A percentile compares a stretch with the other conserved stretches of the same genome.
Evolutionary conservation across 2,329 filamentous ascomycete genomes (phyloP).

Genomic region (Aspergillus ochraceus): DNA sequence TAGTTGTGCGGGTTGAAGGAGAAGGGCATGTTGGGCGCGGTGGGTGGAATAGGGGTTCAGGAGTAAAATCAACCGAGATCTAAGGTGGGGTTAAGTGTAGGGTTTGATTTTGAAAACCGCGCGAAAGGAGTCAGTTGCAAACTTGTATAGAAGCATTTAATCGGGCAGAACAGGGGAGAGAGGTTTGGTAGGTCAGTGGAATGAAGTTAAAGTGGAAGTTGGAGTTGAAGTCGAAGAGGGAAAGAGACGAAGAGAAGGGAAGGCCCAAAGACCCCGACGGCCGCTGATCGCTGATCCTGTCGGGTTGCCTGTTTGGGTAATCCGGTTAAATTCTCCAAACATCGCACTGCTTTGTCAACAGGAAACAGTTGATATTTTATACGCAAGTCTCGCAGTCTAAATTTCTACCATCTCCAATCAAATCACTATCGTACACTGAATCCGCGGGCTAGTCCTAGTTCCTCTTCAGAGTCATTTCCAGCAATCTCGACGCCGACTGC

Average conservation of each 20-base stretch:
- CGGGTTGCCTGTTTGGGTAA: background rate
- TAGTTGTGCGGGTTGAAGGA: background rate
- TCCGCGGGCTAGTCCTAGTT: background rate
- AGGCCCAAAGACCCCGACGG: no score
- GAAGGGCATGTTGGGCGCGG: background rate
- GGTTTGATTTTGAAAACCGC: background rate
- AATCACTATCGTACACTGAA: no score
- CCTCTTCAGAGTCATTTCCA: background rate
- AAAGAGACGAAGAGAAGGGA: background rate
- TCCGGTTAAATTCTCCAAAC: no score
- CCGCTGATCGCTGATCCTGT: background rate
- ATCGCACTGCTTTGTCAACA: no score
- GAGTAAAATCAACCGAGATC: background rate
- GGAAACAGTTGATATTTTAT: no score
- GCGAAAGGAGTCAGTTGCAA: background rate
- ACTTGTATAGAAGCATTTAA: background rate
- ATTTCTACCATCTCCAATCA: no score
- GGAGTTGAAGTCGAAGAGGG: background rate
- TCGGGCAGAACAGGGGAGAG: background rate
- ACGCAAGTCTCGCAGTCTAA: no score
- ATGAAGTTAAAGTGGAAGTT: background rate
- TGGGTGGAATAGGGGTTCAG: background rate
- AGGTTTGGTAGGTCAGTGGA: background rate
- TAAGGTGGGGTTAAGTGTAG: background rate
- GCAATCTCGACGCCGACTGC: conserved; percentile 22